These are phyloP conservation scores for Calvatia gigantea DNA, from an alignment of 768 basidiomycete genomes.

Conservation along the genomic window DNA sequence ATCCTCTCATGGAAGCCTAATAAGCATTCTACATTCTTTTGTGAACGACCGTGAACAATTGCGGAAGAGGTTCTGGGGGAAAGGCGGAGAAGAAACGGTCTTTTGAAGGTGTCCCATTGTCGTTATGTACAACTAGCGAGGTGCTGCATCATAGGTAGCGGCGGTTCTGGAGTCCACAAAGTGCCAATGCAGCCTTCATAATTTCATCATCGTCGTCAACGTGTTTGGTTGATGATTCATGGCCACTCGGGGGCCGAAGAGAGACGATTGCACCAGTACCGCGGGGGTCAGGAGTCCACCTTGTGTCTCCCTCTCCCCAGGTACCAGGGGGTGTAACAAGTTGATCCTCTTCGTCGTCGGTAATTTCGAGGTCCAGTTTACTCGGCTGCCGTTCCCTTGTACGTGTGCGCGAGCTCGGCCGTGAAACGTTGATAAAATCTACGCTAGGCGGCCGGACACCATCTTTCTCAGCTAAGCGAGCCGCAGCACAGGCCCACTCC, in stretches of 20 bases:
- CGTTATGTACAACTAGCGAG: background rate
- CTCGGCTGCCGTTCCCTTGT: slow-evolving; percentile 11
- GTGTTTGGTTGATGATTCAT: slow-evolving; percentile 2
- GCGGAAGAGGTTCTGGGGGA: background rate
- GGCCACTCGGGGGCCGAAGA: slow-evolving; percentile 11
- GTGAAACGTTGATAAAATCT: slow-evolving; percentile 7
- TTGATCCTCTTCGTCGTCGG: slow-evolving; percentile 65
- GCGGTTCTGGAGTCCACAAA: slow-evolving; percentile 53
- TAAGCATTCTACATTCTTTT: slow-evolving; percentile 2
- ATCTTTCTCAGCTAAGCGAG: slow-evolving; percentile 45
- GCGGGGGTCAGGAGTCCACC: slow-evolving; percentile 29
- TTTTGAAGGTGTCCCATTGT: slow-evolving; percentile 10
- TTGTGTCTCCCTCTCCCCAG: slow-evolving; percentile 36
- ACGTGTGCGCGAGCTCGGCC: slow-evolving; percentile 10
- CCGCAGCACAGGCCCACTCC: slow-evolving; percentile 75
- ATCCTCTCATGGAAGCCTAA: background rate
- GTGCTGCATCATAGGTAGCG: slow-evolving; percentile 1
- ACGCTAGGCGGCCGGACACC: slow-evolving; percentile 14
- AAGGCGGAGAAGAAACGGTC: background rate
- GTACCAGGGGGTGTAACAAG: slow-evolving; percentile 62
- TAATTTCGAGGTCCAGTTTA: slow-evolving; percentile 36
- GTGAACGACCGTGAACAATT: background rate
- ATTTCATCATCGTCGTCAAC: slow-evolving; percentile 55
- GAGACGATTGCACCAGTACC: slow-evolving; percentile 18
- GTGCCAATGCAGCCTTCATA: slow-evolving; percentile 65